Percentiles rank a stretch among this genome's conserved stretches.
phyloP scores from a whole-genome alignment of 2,329 filamentous ascomycete genomes.

The Lizonia empirigonia region DNA sequence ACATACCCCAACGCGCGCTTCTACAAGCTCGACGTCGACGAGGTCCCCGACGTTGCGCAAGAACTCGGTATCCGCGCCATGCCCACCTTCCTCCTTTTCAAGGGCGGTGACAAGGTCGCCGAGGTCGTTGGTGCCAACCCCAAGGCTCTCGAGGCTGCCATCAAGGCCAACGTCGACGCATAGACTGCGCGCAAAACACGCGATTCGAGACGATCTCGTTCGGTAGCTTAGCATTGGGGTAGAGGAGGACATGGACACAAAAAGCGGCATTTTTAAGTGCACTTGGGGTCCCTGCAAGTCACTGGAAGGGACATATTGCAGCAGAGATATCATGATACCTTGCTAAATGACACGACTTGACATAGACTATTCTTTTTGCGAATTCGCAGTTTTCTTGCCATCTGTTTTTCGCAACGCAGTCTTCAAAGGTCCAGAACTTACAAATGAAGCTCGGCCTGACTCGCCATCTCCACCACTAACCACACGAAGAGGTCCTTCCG shows the following conservation, averaged over 20 bases:
- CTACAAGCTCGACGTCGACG: slow-evolving; percentile 90
- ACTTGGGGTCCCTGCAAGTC: slow-evolving; percentile 3
- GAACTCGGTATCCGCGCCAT: slow-evolving; percentile 85
- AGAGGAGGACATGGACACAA: slow-evolving; percentile 2
- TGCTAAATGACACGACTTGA: slow-evolving; percentile 23
- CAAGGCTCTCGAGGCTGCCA: slow-evolving; percentile 63
- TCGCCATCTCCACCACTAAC: slow-evolving; percentile 6
- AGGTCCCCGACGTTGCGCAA: slow-evolving; percentile 73
- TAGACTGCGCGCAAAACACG: slow-evolving; percentile 18
- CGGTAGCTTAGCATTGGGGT: slow-evolving; percentile 18
- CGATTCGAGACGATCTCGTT: slow-evolving; percentile 8
- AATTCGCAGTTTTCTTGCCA: not conserved
- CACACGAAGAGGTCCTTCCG: not conserved
- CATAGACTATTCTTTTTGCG: not conserved
- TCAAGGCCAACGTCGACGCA: slow-evolving; percentile 47
- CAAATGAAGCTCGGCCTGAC: slow-evolving; percentile 16
- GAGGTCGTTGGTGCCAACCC: slow-evolving; percentile 84
- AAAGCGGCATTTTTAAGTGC: slow-evolving; percentile 13
- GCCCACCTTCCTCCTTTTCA: slow-evolving; percentile 89
- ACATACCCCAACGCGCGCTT: slow-evolving; percentile 69
- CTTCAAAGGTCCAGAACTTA: slow-evolving; percentile 8
- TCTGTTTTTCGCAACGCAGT: not conserved
- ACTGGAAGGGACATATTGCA: slow-evolving; percentile 5
- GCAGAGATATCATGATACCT: slow-evolving; percentile 26
- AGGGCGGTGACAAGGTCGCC: slow-evolving; percentile 72